phyloP scores from a whole-genome alignment of 1,284 basidiomycete genomes.

The Apiotrichum sp. region DNA sequence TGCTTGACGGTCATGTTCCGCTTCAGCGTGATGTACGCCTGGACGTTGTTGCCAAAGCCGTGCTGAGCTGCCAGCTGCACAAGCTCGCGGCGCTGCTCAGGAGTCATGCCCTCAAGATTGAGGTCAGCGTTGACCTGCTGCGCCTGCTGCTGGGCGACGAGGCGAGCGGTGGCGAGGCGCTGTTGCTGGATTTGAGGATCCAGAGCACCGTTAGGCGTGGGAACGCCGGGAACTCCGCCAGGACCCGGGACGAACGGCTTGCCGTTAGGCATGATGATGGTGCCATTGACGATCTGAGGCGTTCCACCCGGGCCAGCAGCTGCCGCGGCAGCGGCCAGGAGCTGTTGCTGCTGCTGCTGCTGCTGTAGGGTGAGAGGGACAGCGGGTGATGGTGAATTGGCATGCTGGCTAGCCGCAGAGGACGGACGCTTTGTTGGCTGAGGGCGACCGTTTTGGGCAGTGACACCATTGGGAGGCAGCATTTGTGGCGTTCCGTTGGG shows the following conservation, averaged over 20 bases:
- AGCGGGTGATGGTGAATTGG: constrained; percentile 1
- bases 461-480: constrained; percentile 12
- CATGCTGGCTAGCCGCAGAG: background rate
- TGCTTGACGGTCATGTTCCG: constrained; percentile 18
- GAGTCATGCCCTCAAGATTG: constrained; percentile 16
- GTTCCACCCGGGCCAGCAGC: constrained; percentile 7
- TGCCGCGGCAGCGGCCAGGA: constrained; percentile 5
- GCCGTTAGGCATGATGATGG: constrained; percentile 20
- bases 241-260: constrained; percentile 21
- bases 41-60: constrained; percentile 30
- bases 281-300: constrained; percentile 26
- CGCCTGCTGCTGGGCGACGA: constrained; percentile 4
- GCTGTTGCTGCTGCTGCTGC: constrained; percentile 16
- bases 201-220: constrained; percentile 13
- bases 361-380: constrained; percentile 17
- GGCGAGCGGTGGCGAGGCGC: constrained; percentile 14
- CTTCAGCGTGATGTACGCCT: constrained; percentile 25
- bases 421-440: constrained; percentile 4
- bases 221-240: constrained; percentile 10
- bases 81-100: constrained; percentile 25
- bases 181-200: constrained; percentile 20
- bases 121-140: background rate
- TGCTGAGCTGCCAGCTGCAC: constrained; percentile 14
- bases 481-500: constrained; percentile 12
- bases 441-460: constrained; percentile 3